phyloP scores from a whole-genome alignment of 345 rosid species.

The Adansonia digitata region DNA sequence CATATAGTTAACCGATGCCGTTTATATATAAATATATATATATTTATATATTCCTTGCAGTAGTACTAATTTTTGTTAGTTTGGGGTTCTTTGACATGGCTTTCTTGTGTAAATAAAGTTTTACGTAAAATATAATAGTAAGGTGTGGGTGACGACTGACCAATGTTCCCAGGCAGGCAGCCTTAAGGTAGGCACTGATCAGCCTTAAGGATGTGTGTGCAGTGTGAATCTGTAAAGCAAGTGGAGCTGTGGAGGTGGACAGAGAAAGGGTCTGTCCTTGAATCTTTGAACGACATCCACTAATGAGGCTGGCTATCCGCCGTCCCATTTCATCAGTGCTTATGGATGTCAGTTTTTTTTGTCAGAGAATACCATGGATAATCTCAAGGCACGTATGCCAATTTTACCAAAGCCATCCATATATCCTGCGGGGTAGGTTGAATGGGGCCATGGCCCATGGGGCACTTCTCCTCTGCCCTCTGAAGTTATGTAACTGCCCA shows the following conservation, averaged over 20 bases:
- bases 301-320: background rate
- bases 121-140: background rate
- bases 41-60: too few relatives aligned
- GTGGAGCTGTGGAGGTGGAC: background rate
- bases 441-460: background rate
- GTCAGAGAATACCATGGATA: conserved; percentile 18
- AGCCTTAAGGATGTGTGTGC: background rate
- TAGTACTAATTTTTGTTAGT: too few relatives aligned
- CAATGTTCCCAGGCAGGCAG: background rate
- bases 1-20: too few relatives aligned
- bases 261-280: background rate
- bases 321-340: background rate
- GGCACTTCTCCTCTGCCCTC: background rate
- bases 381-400: conserved; percentile 9
- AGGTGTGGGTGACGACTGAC: background rate
- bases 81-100: background rate
- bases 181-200: background rate
- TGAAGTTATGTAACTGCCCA: background rate
- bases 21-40: background rate
- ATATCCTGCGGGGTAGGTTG: background rate
- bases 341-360: background rate
- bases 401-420: background rate
- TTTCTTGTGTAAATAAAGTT: too few relatives aligned
- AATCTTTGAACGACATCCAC: background rate
- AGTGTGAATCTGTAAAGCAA: background rate